Conservation (phyloP, 371 early-diverging fungal genomes). For the Mucor plumbeus region DNA sequence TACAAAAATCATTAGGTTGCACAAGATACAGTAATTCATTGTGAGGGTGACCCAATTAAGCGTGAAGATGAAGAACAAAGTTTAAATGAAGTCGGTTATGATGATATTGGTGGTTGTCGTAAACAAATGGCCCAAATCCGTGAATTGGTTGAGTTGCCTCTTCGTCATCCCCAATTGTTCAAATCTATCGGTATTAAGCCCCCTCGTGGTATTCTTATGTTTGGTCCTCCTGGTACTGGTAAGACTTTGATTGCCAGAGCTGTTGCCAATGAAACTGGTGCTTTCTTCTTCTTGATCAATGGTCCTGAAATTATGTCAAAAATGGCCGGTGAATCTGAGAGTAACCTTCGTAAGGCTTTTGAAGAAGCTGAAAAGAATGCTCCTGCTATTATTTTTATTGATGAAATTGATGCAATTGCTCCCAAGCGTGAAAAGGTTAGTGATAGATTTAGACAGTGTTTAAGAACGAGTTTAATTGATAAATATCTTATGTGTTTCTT, state of each 20-base stretch:
- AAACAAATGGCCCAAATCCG: constrained; percentile 99
- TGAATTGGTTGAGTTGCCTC: constrained; percentile 98
- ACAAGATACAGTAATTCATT: constrained; percentile 98
- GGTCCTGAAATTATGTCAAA: constrained; percentile 99
- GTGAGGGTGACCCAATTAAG: constrained; percentile 97
- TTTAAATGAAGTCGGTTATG: constrained; percentile 97
- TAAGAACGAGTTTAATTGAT: neutral
- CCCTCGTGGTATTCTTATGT: constrained; percentile 97
- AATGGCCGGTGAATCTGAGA: constrained; percentile 99
- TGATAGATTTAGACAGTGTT: neutral
- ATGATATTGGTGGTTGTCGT: constrained; percentile 99
- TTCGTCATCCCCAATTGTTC: constrained; percentile 98
- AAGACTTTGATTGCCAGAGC: constrained; percentile 85
- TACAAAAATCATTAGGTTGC: constrained; percentile 92
- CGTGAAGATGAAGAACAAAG: constrained; percentile 98
- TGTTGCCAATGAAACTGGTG: constrained; percentile 77
- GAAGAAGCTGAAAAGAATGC: constrained; percentile 99
- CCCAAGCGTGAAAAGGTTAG: constrained; percentile 99
- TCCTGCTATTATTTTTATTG: constrained; percentile 99
- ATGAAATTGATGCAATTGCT: constrained; percentile 99
- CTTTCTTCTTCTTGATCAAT: constrained; percentile 97
- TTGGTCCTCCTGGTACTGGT: constrained; percentile 99
- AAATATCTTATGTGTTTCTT: neutral
- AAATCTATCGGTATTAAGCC: constrained; percentile 99
- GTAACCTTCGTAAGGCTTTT: constrained; percentile 98